Percentiles rank a stretch among this genome's conserved stretches.
phyloP scores from a whole-genome alignment of 2,329 filamentous ascomycete species.

The Rugonectria rugulosa region DNA sequence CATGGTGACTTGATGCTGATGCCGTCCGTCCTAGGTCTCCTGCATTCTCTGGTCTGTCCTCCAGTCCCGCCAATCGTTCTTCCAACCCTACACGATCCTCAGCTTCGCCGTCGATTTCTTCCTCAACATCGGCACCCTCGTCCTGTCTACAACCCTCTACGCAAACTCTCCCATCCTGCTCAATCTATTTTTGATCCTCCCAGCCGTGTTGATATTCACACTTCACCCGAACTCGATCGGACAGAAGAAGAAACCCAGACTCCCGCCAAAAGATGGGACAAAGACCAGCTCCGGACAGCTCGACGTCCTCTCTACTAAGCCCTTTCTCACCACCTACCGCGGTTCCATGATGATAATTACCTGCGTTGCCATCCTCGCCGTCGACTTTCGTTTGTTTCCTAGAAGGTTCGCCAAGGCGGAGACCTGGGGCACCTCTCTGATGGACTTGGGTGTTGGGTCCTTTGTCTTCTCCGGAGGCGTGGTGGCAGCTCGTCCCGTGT shows the following conservation, averaged over 20 bases:
- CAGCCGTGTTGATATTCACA: slow-evolving; percentile 69
- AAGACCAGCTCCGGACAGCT: slow-evolving; percentile 40
- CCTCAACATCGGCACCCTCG: slow-evolving; percentile 81
- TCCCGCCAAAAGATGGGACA: slow-evolving; percentile 53
- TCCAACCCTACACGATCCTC: slow-evolving; percentile 74
- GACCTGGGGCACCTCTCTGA: slow-evolving; percentile 99
- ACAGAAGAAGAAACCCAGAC: slow-evolving; percentile 56
- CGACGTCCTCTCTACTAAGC: slow-evolving; percentile 75
- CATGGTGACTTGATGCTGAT: slow-evolving; percentile 24
- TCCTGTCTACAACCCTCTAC: slow-evolving; percentile 89
- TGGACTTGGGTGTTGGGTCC: slow-evolving; percentile 96
- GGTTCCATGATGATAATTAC: slow-evolving; percentile 92
- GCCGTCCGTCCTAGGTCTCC: slow-evolving; percentile 68
- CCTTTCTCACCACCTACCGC: slow-evolving; percentile 91
- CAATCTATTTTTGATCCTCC: slow-evolving; percentile 75
- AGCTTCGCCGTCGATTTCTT: slow-evolving; percentile 82
- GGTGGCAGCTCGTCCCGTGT: slow-evolving; percentile 82
- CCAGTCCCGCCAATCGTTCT: slow-evolving; percentile 84
- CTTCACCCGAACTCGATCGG: slow-evolving; percentile 50
- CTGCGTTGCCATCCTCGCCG: slow-evolving; percentile 91
- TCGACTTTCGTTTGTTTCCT: slow-evolving; percentile 93
- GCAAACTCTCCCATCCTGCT: slow-evolving; percentile 77
- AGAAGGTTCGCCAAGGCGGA: slow-evolving; percentile 97
- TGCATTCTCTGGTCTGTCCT: slow-evolving; percentile 88
- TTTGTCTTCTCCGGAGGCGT: slow-evolving; percentile 96